Evolutionary conservation across 2,329 filamentous ascomycete species (phyloP).

Genomic region (Hortaea sp.): DNA sequence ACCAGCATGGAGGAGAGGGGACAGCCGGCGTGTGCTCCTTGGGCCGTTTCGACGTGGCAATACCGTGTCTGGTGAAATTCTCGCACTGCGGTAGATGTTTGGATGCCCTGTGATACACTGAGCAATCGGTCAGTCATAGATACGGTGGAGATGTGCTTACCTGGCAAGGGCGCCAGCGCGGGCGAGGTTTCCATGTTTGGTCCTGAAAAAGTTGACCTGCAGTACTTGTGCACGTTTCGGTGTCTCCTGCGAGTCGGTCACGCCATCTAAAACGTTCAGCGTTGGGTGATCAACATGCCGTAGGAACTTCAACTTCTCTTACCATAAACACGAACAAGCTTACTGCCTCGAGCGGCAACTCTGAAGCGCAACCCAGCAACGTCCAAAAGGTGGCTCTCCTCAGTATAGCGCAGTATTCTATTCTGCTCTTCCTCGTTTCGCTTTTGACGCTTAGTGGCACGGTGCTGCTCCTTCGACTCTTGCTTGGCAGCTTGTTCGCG

Average conservation of each 20-base stretch:
- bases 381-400: constrained; percentile 46
- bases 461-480: constrained; percentile 62
- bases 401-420: constrained; percentile 6
- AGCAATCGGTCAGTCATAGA: not conserved
- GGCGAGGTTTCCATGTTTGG: constrained; percentile 79
- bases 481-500: constrained; percentile 59
- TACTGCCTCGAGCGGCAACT: constrained; percentile 69
- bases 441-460: constrained; percentile 44
- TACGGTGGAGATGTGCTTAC: constrained; percentile 9
- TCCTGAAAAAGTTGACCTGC: constrained; percentile 73
- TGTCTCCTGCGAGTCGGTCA: constrained; percentile 38
- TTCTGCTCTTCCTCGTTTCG: constrained; percentile 9
- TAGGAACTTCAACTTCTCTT: constrained; percentile 24
- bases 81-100: constrained; percentile 20
- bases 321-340: constrained; percentile 67
- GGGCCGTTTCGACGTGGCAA: not conserved
- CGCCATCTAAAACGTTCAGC: constrained; percentile 15
- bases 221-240: constrained; percentile 65
- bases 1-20: not conserved
- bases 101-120: constrained; percentile 6
- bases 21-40: too few species aligned
- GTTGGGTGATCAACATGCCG: not conserved
- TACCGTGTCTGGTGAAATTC: constrained; percentile 26
- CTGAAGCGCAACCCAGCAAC: constrained; percentile 65
- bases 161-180: constrained; percentile 31